Evolutionary conservation across 2,329 filamentous ascomycete species (phyloP), one percentile per base, ranked within the genome.

Genomic region (Epichloe gansuensis): DNA sequence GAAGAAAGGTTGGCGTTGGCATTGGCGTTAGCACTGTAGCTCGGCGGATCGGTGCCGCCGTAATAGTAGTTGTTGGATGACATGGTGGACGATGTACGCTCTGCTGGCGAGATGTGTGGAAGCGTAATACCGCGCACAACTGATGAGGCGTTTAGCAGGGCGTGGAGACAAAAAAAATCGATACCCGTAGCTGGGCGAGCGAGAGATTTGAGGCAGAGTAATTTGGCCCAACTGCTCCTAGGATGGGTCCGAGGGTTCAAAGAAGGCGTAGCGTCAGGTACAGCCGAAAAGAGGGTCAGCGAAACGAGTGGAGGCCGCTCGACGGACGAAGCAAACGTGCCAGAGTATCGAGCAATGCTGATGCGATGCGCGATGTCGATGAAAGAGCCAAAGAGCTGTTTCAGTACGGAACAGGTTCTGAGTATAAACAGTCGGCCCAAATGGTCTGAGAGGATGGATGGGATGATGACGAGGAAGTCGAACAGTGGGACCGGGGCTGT

Each of bases 11-110:
- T 23, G 61, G 56, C 9, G 36, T n/a, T 9, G 21, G 4, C 12
- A 6, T 38, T 34, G 40, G 21, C 21, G 13, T 43, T 43, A 21
- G 61, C 57, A 53, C 63, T 64, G 53, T 68, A 67, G 60, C 74
- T 71, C 53, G 74, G 68, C 54, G 70, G 62, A 58, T 67, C 59
- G 60, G 54, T 68, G 64, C 74, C 72, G 68, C 60, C 62, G 54
- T 67, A 58, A 68, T 87, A 87, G 60, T 85, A 78, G 69, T 82
- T 77, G 70, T 82, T 76, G 57, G 78, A 73, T 44, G 80, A 76
- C 81, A 84, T 84, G 60, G 50, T 72, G 65, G 56, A 54, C 51
- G 55, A 36, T 13, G 27, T 12, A 21, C 27, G 23, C 23, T 46
- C 49, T 17, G 31, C 21, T 5, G 13, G 34, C 9, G 40, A 23